phyloP scores from a whole-genome alignment of 1,139 yeast genomes.

The Torulaspora globosa region DNA sequence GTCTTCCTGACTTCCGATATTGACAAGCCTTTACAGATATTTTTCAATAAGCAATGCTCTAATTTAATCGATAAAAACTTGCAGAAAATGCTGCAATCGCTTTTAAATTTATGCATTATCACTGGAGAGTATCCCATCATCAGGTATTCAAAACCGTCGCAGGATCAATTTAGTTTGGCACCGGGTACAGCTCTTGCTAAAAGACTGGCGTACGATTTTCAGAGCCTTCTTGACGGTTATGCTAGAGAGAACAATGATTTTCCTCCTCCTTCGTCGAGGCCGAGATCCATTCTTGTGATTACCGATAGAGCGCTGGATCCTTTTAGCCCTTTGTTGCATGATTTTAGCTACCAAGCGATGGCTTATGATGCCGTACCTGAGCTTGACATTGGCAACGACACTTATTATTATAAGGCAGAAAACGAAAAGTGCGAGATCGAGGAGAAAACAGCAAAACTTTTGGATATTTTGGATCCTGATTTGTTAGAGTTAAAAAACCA shows the following conservation, averaged over 20 bases:
- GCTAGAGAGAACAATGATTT: conserved; percentile 65
- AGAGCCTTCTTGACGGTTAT: conserved; percentile 66
- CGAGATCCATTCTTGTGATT: conserved; percentile 69
- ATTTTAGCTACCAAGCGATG: conserved; percentile 92
- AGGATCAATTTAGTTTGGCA: conserved; percentile 41
- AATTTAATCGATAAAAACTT: conserved; percentile 60
- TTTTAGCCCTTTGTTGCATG: conserved; percentile 82
- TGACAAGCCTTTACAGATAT: conserved; percentile 61
- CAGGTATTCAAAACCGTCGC: conserved; percentile 57
- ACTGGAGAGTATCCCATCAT: conserved; percentile 88
- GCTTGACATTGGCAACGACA: conserved; percentile 44
- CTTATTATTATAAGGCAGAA: conserved; percentile 58
- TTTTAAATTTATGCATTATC: conserved; percentile 68
- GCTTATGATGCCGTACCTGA: conserved; percentile 61
- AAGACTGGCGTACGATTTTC: conserved; percentile 70
- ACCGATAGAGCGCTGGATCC: conserved; percentile 82
- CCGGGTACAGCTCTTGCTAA: conserved; percentile 65
- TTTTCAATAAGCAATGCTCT: conserved; percentile 63
- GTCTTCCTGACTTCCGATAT: conserved; percentile 42
- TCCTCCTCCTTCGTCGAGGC: conserved; percentile 53
- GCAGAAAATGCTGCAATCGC: conserved; percentile 50
- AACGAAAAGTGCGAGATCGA: conserved; percentile 55
- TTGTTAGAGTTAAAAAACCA: conserved; percentile 72
- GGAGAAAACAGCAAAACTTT: conserved; percentile 44
- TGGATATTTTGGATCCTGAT: conserved; percentile 61